Evolutionary conservation across 73 alveolate genomes (phyloP), one percentile per base, ranked within the genome.

Genomic region (Stentor roeselii): DNA sequence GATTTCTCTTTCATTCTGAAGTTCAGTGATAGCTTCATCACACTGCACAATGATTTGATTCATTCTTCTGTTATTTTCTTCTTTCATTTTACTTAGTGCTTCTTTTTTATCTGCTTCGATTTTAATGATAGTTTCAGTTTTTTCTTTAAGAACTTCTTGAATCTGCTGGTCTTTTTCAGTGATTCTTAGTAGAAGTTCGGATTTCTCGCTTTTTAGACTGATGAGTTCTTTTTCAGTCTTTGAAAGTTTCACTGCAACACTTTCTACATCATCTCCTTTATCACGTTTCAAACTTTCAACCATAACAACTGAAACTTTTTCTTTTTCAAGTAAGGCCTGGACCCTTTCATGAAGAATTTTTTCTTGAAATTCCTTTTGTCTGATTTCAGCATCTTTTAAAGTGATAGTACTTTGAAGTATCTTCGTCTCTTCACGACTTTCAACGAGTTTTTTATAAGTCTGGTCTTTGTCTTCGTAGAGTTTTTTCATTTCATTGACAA

Each of bases 141-240:
- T 67, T 27, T 67, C 80, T 67, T 67, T 67, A 21, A 67, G 34
- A n/a, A 67, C 2, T 34, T 67, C 80, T 67, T 67, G 80, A 21
- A 67, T 30, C 37, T 40, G 37, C 41, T 67, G 42, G 21, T 67
- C 80, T 67, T 67, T 67, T 21, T 67, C 80, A 67, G n/a, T 21
- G 34, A 67, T 36, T 2, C 80, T 0, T 1, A 67, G 11, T 32
- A 30, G 80, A 15, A 67, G 34, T 15, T 27, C 34, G 21, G 41
- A 21, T 21, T 34, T 67, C 34, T 67, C 80, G 2, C 80, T 67
- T 2, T 34, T 67, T 32, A 67, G 2, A 30, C 42, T 34, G 34
- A 67, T 67, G 11, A 67, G 15, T 67, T 67, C 80, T 34, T 40
- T 67, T 67, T 67, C 80, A 21, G 37, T 21, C 1, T 67, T 40